These are phyloP conservation scores for Solanum pennellii DNA, from an alignment of 257 asterid genomes.

Conservation along the genomic window DNA sequence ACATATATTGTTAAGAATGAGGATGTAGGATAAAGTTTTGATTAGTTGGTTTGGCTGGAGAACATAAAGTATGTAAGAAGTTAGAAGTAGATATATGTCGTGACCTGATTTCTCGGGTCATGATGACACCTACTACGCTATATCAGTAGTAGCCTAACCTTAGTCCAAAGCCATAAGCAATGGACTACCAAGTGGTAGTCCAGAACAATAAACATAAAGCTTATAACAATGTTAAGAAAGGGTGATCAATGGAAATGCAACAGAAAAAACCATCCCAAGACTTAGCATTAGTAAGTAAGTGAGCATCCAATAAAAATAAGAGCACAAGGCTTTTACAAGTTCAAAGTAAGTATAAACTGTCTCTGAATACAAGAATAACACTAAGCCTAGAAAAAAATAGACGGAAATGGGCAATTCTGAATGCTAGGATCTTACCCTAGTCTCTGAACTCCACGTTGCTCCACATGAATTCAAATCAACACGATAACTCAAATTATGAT, in stretches of 20 bases:
- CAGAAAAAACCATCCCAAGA: neutral
- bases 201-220: neutral
- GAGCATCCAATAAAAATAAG: neutral
- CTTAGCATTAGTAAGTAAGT: too few species aligned
- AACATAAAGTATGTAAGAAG: neutral
- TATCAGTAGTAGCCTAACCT: neutral
- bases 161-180: neutral
- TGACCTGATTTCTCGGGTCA: too few species aligned
- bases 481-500: neutral
- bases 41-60: neutral
- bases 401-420: too few species aligned
- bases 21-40: neutral
- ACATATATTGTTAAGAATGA: too few species aligned
- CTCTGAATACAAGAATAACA: neutral
- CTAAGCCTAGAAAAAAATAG: neutral
- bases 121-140: neutral
- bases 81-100: too few species aligned
- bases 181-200: neutral
- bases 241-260: neutral
- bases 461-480: neutral
- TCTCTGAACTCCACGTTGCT: neutral
- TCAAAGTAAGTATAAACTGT: neutral
- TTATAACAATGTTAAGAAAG: neutral
- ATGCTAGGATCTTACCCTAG: neutral
- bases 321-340: neutral